phyloP scores from a whole-genome alignment of 305 asterid genomes.

The Solanum hybrid region DNA sequence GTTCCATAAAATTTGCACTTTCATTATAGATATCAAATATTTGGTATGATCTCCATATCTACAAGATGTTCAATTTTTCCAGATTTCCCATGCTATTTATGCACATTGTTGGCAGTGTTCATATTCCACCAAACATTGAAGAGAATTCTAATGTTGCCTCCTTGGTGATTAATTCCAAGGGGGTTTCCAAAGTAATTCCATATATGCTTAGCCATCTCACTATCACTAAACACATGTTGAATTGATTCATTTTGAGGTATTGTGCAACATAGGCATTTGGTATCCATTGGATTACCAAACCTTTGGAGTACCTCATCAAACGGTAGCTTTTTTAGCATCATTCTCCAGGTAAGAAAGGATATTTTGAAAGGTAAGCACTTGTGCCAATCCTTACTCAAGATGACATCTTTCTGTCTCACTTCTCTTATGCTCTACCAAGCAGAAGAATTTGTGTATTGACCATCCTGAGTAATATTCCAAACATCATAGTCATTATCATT shows the following conservation, averaged over 20 bases:
- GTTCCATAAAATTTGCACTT: too few relatives aligned
- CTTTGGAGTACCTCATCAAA: background rate
- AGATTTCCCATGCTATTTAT: background rate
- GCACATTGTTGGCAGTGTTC: background rate
- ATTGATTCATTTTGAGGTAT: background rate
- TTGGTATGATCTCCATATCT: background rate
- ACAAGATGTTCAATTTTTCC: background rate
- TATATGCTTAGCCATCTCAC: background rate
- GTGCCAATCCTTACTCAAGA: background rate
- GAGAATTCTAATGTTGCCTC: background rate
- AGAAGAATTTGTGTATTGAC: background rate
- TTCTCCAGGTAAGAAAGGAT: background rate
- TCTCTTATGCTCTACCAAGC: background rate
- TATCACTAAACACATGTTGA: background rate
- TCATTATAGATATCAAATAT: background rate
- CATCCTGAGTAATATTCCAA: background rate
- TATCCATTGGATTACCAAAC: background rate
- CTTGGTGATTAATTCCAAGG: background rate
- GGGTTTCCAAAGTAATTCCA: background rate
- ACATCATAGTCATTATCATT: background rate
- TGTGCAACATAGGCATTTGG: background rate
- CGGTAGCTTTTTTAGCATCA: background rate
- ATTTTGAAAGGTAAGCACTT: background rate
- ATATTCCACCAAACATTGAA: background rate
- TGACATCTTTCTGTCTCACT: background rate